Evolutionary conservation across 257 asterid genomes (phyloP), one percentile per base, ranked within the genome.

Genomic region (Petrea volubilis): DNA sequence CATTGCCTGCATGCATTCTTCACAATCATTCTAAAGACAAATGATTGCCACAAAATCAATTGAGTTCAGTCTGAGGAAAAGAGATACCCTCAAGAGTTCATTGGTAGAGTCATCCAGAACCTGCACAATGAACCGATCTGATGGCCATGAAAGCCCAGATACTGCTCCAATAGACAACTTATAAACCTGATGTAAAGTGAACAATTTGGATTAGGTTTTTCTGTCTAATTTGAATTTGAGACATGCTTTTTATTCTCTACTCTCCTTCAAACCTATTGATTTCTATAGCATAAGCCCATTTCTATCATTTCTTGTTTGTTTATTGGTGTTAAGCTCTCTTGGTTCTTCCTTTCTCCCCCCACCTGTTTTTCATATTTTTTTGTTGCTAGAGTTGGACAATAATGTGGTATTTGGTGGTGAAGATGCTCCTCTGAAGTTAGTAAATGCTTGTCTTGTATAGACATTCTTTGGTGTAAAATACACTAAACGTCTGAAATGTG

Each of bases 51-150:
- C 29, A 62, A 21, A 57, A 69, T 50, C 40, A 27, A 53, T 68
- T 66, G 43, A 71, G 46, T 36, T 18, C 29, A 64, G 61, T 44
- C 9, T 40, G 34, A 27, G 63, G 7, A 56, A 70, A 76, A 74
- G 58, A 43, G 47, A 67, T 85, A 89, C 97, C 96, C 91, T 81
- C 53, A 91, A 76, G 76, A 76, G 78, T 72, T 88, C 94, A 27
- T 86, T 85, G 61, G 98, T 90, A 44, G 97, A 92, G 81, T 92
- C 97, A 80, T 92, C 98, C 64, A 92, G 91, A 73, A 90, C 95
- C 71, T 92, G 96, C 76, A 92, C 84, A 23, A 92, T 67, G 64
- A 92, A 76, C 67, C 82, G 70, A 74, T 92, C 94, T 40, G 94
- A 79, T 78, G 98, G 96, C 98, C 96, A 92, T 53, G 91, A 79